Percentiles rank a stretch among this genome's conserved stretches.
Conservation (phyloP, 768 basidiomycete genomes). For the Termitomyces sp. region DNA sequence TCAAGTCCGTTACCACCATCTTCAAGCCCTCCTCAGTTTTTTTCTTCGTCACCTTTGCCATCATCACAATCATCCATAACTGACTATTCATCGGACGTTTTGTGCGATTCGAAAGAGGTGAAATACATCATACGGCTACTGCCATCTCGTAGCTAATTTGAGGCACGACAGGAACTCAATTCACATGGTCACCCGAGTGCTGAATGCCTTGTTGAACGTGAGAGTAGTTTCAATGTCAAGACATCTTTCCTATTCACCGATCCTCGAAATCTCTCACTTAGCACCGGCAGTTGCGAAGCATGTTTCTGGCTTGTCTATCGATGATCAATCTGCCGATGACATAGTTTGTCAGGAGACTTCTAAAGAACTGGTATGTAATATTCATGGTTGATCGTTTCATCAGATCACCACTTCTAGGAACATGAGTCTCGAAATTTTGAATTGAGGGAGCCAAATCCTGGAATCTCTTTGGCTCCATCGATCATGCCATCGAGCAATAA, state of each 20-base stretch:
- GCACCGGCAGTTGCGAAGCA: background rate
- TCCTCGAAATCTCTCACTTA: background rate
- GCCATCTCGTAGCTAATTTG: background rate
- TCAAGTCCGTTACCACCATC: constrained; percentile 31
- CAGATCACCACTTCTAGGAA: background rate
- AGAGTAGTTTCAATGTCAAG: background rate
- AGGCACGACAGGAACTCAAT: background rate
- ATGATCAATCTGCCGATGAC: background rate
- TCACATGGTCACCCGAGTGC: background rate
- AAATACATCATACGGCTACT: background rate
- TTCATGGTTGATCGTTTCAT: background rate
- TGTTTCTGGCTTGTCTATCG: background rate
- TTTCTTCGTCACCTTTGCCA: constrained; percentile 39
- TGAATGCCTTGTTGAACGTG: background rate
- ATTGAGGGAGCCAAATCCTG: background rate
- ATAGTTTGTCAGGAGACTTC: background rate
- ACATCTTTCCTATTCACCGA: background rate
- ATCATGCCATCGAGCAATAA: background rate
- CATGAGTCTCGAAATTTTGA: background rate
- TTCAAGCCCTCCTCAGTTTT: constrained; percentile 44
- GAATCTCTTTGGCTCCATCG: background rate
- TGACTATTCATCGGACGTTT: background rate
- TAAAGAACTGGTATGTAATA: background rate
- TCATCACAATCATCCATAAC: constrained; percentile 24
- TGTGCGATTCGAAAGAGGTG: constrained; percentile 1